Evolutionary conservation across 2,329 filamentous ascomycete genomes (phyloP), one percentile per base, ranked within the genome.

Genomic region (Herpotrichia juniperi): DNA sequence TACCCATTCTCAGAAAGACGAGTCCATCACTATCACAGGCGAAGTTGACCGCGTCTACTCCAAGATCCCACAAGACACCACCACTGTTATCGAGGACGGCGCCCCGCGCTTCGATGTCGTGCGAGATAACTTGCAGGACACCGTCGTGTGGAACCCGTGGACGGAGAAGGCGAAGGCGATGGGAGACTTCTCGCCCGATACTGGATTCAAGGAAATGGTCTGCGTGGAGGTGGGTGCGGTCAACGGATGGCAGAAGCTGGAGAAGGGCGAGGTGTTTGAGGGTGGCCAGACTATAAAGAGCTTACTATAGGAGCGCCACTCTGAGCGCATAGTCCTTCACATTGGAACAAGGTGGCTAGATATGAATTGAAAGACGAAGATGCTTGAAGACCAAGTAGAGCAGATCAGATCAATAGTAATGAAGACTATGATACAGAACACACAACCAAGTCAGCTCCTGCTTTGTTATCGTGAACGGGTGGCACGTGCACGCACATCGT

Each of bases 111-210:
- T 89, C 78, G 86, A 87, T 53, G 81, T 97, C 49, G 84, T 88
- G 34, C 86, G 94, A 56, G 91, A 97, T 75, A 93, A 91, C 61
- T 82, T 99, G 61, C 83, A 84, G 56, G 91, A 97, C 62, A 87
- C 94, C 14, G 93, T 97, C 1, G 89, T 97, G 25, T 99, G 94
- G 94, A 99, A 99, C 76, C 94, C 94, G 1, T 97, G 93, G 92
- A 81, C 83, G 34, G 90, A 93, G 58, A 96, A 96, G 79, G 86
- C 90, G 1, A 84, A 86, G 63, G 82, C 82, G 4, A 96, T 96
- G 78, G 86, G 80, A 46, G 94, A 99, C 74, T 97, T 97, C 72
- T 84, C 83, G 52, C 94, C 94, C 44, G 89, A 96, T 69, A 89
- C 93, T 48, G 94, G 90, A 31, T 97, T 88, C 80, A 91, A 91